Conservation (phyloP, 2,329 filamentous ascomycete genomes). For the Emmonsia crescens region DNA sequence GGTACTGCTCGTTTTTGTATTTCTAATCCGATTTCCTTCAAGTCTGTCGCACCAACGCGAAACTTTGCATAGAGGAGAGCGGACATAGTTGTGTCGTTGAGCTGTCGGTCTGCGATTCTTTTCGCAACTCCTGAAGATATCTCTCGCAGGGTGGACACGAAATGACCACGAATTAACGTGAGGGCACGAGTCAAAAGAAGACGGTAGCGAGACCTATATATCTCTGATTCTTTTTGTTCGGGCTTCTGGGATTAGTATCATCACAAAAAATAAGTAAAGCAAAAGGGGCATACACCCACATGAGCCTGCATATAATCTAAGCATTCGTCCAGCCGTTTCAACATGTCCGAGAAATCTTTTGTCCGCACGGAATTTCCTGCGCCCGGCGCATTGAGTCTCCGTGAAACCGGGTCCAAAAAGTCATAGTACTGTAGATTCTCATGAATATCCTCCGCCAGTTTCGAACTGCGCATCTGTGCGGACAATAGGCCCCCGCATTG, state of each 20-base stretch:
- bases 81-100: constrained; percentile 62
- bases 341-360: constrained; percentile 76
- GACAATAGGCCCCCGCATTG: constrained; percentile 80
- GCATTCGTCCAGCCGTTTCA: constrained; percentile 78
- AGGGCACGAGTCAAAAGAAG: constrained; percentile 62
- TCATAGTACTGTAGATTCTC: constrained; percentile 90
- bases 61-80: constrained; percentile 63
- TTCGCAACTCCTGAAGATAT: constrained; percentile 52
- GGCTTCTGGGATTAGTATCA: constrained; percentile 41
- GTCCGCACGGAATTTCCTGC: constrained; percentile 76
- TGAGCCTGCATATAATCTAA: constrained; percentile 86
- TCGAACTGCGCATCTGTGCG: constrained; percentile 69
- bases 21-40: constrained; percentile 56
- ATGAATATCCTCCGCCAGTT: constrained; percentile 71
- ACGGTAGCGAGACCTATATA: constrained; percentile 79
- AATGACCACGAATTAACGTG: constrained; percentile 56
- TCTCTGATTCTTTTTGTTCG: constrained; percentile 74
- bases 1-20: constrained; percentile 56
- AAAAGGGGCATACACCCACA: constrained; percentile 39
- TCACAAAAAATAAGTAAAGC: constrained; percentile 7
- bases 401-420: constrained; percentile 82
- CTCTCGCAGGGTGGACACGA: constrained; percentile 52
- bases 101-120: constrained; percentile 53
- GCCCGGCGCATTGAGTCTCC: constrained; percentile 82
- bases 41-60: constrained; percentile 52